Evolutionary conservation across 768 basidiomycete genomes (phyloP), one percentile per base, ranked within the genome.

Genomic region (Boletus tylopilopsis): DNA sequence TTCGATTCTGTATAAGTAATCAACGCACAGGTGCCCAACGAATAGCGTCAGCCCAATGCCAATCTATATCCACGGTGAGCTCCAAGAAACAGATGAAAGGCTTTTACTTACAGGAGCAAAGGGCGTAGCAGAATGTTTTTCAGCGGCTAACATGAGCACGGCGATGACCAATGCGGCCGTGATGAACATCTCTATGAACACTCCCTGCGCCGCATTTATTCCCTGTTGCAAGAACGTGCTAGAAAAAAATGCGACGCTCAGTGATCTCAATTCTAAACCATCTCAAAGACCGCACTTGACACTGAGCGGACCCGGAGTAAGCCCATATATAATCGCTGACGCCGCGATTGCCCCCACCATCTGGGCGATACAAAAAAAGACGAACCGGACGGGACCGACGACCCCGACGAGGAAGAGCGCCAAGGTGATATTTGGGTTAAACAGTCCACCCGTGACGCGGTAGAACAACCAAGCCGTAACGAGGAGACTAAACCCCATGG

Each of bases 151-250:
- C 82, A 87, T 85, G 53, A 86, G 76, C n/a, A 85, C 81, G 6
- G 85, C 71, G 13, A 84, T 64, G 36, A 80, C 76, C 34, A 86
- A 71, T 15, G 73, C 71, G 12, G 78, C 71, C 13, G 84, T 85
- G 55, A 80, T 76, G 64, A 86, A 85, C 76, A 84, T 81, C 62
- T 87, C 84, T 51, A 86, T 84, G 63, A 85, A 86, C 16, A 84
- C 75, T 11, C 73, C 82, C 62, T 86, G 81, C 1, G 79, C 73
- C 4, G 64, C 51, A 64, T 75, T 85, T 50, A 78, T 64, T 5
- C 74, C 76, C 18, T 65, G 59, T 9, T 70, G 69, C 29, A 81
- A 69, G 55, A 64, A 63, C 9, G 79, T 81, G 55, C 82, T 85
- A 50, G 12, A 51, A 44, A 44, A 6, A 5, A n/a, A 23, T 5